Evolutionary conservation across 1,139 yeast genomes (phyloP).

Genomic region (Nakaseomyces uthaithaninus): DNA sequence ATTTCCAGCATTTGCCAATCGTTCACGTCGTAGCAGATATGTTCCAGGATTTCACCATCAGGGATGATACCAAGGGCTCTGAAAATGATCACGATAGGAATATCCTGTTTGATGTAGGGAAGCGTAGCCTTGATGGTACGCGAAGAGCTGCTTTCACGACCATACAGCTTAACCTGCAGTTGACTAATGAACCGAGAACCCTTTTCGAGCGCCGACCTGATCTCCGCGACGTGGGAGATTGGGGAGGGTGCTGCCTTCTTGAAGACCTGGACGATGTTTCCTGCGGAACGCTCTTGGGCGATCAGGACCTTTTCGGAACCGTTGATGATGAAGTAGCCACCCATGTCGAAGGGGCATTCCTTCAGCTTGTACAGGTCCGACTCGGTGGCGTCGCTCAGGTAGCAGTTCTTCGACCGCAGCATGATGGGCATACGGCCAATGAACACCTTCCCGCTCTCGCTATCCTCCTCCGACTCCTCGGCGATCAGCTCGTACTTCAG

Average conservation of each 20-base stretch:
- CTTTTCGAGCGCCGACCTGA: constrained; percentile 91
- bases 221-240: constrained; percentile 91
- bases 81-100: constrained; percentile 92
- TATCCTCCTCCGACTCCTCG: constrained; percentile 41
- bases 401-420: constrained; percentile 94
- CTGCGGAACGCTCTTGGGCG: constrained; percentile 98
- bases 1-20: constrained; percentile 99
- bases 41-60: constrained; percentile 97
- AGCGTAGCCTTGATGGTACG: constrained; percentile 90
- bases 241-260: constrained; percentile 98
- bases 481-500: constrained; percentile 57
- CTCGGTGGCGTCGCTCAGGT: constrained; percentile 85
- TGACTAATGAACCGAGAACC: constrained; percentile 92
- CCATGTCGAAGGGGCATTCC: constrained; percentile 99
- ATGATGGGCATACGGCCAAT: constrained; percentile 97
- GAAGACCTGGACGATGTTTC: constrained; percentile 96
- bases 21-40: constrained; percentile 92
- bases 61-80: constrained; percentile 98
- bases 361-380: constrained; percentile 90
- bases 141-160: constrained; percentile 68
- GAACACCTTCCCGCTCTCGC: constrained; percentile 72
- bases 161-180: constrained; percentile 86
- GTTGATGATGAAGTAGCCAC: constrained; percentile 95
- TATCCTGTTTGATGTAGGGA: constrained; percentile 93
- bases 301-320: constrained; percentile 97